Conservation (phyloP, 371 early-diverging fungal species). For the Apophysomyces elegans region DNA sequence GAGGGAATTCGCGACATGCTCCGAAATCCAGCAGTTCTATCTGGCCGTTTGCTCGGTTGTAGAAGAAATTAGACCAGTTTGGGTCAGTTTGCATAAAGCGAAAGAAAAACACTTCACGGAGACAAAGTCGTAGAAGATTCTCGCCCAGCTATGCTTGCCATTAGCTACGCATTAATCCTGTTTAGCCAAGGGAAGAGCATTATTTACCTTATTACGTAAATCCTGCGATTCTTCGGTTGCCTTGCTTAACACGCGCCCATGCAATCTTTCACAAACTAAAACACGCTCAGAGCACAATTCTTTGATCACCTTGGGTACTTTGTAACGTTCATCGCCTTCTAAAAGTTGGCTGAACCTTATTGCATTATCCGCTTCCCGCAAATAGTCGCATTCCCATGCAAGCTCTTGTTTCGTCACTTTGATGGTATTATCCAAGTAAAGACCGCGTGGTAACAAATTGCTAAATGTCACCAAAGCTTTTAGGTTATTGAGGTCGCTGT, state of each 20-base stretch:
- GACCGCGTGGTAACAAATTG: conserved; percentile 87
- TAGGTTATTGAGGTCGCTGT: conserved; percentile 86
- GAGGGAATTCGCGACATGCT: conserved; percentile 83
- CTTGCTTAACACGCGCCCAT: conserved; percentile 76
- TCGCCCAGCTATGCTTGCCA: conserved; percentile 38
- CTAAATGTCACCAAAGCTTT: conserved; percentile 80
- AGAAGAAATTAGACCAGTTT: conserved; percentile 98
- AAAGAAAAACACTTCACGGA: conserved; percentile 90
- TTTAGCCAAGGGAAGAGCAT: no score
- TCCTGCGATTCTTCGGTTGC: conserved; percentile 69
- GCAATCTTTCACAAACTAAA: conserved; percentile 80
- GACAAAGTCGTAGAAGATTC: conserved; percentile 77
- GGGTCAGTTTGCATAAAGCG: conserved; percentile 99
- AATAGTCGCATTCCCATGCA: conserved; percentile 95
- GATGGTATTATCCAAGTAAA: conserved; percentile 96
- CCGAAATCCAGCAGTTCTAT: conserved; percentile 95
- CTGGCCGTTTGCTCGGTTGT: conserved; percentile 65
- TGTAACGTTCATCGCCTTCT: conserved; percentile 63
- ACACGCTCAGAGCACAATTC: conserved; percentile 78
- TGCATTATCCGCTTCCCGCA: conserved; percentile 84
- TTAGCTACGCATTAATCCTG: background rate
- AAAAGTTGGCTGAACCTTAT: conserved; percentile 69
- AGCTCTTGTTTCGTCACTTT: conserved; percentile 89
- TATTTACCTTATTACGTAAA: conserved; percentile 65
- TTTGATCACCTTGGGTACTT: conserved; percentile 75